phyloP scores from a whole-genome alignment of 202 grass and related monocot species.

The Schoenoplectus triqueter region DNA sequence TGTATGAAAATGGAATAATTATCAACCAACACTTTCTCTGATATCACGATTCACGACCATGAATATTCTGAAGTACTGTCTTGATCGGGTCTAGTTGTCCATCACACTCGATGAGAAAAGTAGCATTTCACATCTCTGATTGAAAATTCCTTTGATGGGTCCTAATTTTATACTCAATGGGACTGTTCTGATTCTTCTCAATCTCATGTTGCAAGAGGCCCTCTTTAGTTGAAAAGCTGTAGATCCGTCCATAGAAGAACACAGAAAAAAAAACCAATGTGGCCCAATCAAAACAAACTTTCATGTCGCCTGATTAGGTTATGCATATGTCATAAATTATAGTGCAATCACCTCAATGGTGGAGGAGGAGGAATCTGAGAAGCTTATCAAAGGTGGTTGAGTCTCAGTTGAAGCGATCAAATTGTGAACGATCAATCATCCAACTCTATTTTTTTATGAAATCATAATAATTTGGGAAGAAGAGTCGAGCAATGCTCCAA shows the following conservation, averaged over 20 bases:
- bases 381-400: not conserved
- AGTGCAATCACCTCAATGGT: not conserved
- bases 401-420: not conserved
- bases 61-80: not conserved
- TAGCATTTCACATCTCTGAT: not conserved
- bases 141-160: not conserved
- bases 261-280: not conserved
- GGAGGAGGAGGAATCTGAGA: not conserved
- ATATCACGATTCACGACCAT: not conserved
- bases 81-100: not conserved
- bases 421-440: conserved; percentile 36
- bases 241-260: not conserved
- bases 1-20: not conserved
- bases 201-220: not conserved
- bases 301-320: not conserved
- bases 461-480: too few relatives aligned
- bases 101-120: not conserved
- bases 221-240: not conserved
- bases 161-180: not conserved
- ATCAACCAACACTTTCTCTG: not conserved
- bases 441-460: not conserved
- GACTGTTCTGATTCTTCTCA: not conserved
- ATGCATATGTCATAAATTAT: not conserved
- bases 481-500: too few relatives aligned
- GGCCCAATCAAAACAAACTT: not conserved